A percentile compares a stretch with the other conserved stretches of the same genome.
Evolutionary conservation across 306 rosid species (phyloP).

Genomic region (Castanopsis chinensis): DNA sequence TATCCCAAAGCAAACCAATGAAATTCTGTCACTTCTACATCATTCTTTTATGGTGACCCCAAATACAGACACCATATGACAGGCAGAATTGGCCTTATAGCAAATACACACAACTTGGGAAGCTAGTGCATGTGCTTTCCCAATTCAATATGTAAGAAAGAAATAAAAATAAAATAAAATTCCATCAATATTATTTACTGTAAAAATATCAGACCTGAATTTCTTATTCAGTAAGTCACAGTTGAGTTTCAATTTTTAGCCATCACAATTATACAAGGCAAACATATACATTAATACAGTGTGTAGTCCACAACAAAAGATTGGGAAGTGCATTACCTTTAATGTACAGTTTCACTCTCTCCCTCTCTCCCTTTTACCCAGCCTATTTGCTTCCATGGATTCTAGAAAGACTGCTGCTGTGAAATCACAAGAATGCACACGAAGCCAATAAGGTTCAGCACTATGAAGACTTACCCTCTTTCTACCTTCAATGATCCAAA

Average conservation of each 20-base stretch:
- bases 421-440: not conserved
- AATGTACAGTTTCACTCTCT: not conserved
- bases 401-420: not conserved
- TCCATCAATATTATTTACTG: not conserved
- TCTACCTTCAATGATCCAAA: constrained; percentile 48
- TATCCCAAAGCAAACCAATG: too few species aligned
- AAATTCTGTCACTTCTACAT: too few species aligned
- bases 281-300: not conserved
- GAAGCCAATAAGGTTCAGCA: constrained; percentile 17
- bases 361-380: too few species aligned
- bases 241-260: not conserved
- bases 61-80: too few species aligned
- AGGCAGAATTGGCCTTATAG: not conserved
- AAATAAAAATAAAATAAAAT: not conserved
- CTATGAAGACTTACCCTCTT: constrained; percentile 44
- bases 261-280: constrained; percentile 17
- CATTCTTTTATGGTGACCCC: too few species aligned
- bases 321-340: constrained; percentile 1
- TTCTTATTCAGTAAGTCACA: not conserved
- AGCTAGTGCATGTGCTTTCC: not conserved
- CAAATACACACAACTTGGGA: not conserved
- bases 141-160: not conserved
- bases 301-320: not conserved
- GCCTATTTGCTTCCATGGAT: not conserved
- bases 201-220: not conserved